phyloP scores from a whole-genome alignment of 2,329 filamentous ascomycete genomes.

The Pyrenophora seminiperda region DNA sequence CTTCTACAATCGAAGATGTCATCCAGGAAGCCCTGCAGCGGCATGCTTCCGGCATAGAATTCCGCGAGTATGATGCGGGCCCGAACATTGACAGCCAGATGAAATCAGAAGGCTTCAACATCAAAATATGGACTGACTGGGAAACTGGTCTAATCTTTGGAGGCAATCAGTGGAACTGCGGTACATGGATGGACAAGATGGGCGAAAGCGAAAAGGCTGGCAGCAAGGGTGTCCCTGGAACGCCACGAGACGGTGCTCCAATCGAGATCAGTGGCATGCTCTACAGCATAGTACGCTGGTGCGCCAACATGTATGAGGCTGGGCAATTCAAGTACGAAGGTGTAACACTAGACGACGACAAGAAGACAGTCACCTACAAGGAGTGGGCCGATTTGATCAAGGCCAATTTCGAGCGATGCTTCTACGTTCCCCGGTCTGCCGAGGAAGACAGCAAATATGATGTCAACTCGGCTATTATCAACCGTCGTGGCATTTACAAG shows the following conservation, averaged over 20 bases:
- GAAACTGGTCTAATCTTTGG: conserved; percentile 88
- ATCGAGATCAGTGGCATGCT: conserved; percentile 93
- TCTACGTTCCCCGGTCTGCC: conserved; percentile 76
- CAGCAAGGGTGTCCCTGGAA: conserved; percentile 91
- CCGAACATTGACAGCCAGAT: conserved; percentile 89
- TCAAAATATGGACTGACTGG: conserved; percentile 92
- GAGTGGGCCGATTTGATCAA: conserved; percentile 84
- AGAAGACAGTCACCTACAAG: conserved; percentile 67
- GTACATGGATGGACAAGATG: conserved; percentile 99
- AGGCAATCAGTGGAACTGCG: conserved; percentile 92
- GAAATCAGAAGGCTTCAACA: conserved; percentile 88
- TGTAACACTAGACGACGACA: conserved; percentile 68
- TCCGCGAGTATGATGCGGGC: conserved; percentile 92
- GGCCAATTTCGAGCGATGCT: conserved; percentile 87
- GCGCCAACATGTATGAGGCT: conserved; percentile 67
- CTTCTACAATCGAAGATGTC: conserved; percentile 83
- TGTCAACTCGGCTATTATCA: conserved; percentile 77
- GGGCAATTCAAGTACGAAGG: conserved; percentile 75
- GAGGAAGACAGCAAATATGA: conserved; percentile 78
- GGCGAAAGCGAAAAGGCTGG: conserved; percentile 91
- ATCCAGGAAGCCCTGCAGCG: conserved; percentile 93
- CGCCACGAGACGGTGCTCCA: conserved; percentile 93
- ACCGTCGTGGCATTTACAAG: conserved; percentile 96
- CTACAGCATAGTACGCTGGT: conserved; percentile 87
- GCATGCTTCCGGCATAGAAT: conserved; percentile 88